Conservation (phyloP, 208 protist species). For the Crithidia sp. region DNA sequence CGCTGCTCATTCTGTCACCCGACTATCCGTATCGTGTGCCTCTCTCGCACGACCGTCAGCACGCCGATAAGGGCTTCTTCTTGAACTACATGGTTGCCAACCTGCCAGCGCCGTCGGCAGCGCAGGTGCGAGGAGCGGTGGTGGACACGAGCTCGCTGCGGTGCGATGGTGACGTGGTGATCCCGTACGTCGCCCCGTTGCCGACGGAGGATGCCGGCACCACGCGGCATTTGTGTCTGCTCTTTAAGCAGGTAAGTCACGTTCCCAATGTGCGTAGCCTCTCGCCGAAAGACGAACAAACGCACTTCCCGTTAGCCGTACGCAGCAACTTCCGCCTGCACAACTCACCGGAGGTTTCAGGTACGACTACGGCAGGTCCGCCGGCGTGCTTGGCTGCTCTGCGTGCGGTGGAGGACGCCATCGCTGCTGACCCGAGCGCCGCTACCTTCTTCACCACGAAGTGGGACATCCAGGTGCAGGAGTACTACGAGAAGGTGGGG, state of each 20-base stretch:
- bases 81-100: conserved; percentile 91
- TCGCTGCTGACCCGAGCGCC: conserved; percentile 62
- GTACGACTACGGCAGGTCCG: not conserved
- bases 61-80: conserved; percentile 72
- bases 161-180: conserved; percentile 71
- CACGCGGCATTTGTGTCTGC: conserved; percentile 82
- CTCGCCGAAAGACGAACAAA: conserved; percentile 41
- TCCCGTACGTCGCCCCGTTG: conserved; percentile 84
- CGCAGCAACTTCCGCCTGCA: conserved; percentile 80
- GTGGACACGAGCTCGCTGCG: conserved; percentile 17
- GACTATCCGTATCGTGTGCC: conserved; percentile 89
- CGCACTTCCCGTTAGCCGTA: conserved; percentile 47
- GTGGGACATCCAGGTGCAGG: conserved; percentile 94
- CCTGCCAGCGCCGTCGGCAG: conserved; percentile 27
- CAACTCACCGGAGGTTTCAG: conserved; percentile 9
- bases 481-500: conserved; percentile 84
- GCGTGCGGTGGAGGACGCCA: conserved; percentile 51
- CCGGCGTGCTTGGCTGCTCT: conserved; percentile 45
- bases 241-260: conserved; percentile 67
- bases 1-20: conserved; percentile 85
- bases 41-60: conserved; percentile 40
- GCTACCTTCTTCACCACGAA: conserved; percentile 90
- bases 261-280: conserved; percentile 42
- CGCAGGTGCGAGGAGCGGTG: conserved; percentile 16
- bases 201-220: conserved; percentile 92